Base-by-base conservation (phyloP, 371 early-diverging fungal genomes). In the Rhizomucor miehei region DNA sequence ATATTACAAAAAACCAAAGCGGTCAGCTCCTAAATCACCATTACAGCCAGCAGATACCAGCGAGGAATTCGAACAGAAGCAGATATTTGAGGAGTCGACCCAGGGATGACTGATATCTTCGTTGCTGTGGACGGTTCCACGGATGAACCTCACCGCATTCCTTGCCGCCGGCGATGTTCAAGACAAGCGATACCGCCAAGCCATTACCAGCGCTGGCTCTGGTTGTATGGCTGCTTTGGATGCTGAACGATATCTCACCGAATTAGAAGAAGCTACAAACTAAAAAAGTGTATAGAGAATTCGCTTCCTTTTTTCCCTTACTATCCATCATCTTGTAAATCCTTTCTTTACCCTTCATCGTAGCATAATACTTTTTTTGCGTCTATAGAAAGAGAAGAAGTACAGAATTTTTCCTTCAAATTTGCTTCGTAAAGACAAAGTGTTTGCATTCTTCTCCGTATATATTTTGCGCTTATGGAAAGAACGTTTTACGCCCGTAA, bases 161-260 rank as follows among this genome's bases (percentile, higher is more conserved):
- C 52, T 12, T 29, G 99, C 98, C 58, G 91, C 91, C 44, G 99
- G 99, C 55, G 99, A 99, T 82, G 98, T 98, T 36, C 94, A 94
- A 73, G 99, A 99, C 73, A 90, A 89, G 73, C 86, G 75, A 39
- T 99, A 98, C 77, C 87, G 97, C 62, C 89, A 87, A 59, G 87
- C 87, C 17, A 72, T 87, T 20, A 84, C 87, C 51, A 77, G 78
- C 48, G 87, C 87, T 50, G 87, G 82, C 16, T 73, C 72, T 29
- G 96, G 97, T 46, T 97, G 97, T 82, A 94, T 94, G 93, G 93
- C 96, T 37, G 95, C 94, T 12, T 73, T 97, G 39, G 97, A 97
- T 67, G 85, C 89, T 66, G 94, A 94, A 76, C 74, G 86, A 57
- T 87, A 79, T 66, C 67, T 87, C 63, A 80, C 75, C 65, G 89